Base-by-base conservation (phyloP, 192 early-diverging fungal genomes). In the Pilaira anomala region DNA sequence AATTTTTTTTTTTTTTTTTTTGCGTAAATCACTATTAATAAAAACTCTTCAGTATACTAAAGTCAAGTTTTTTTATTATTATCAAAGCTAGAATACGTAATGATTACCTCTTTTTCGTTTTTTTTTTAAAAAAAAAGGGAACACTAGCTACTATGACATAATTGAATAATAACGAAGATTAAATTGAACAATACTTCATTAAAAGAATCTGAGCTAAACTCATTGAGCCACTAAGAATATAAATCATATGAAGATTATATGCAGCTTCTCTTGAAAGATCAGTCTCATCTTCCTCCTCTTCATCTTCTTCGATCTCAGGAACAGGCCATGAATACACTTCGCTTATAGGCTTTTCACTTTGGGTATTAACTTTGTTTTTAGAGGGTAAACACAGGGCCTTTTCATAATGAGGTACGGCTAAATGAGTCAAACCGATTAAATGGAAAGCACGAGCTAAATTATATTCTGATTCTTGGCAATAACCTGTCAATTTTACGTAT, bases 361-460 rank as follows among this genome's bases (percentile, higher is more conserved):
- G 21, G 14, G 62, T 63, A 1, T 42, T 60, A 13, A 48, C 42
- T 28, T 54, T 62, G 18, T 36, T 28, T 6, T 22, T 16, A 21
- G 72, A 86, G 24, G 68, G 88, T 60, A 91, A 59, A 22, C 64
- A 60, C 24, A 98, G 75, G 7, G 88, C 91, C 11, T 81, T 77
- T 39, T 86, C 81, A 63, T 99, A 99, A 68, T 93, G 91, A n/a
- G 78, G 76, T n/a, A 88, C 73, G 0, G 97, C 97, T 18, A 94
- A 69, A 65, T 94, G 88, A 24, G 76, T 77, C 49, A 94, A 71
- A 1, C 91, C 93, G 42, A 99, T 29, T n/a, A 88, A 83, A 74
- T 99, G 97, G 68, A 91, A 97, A 1, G 88, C 86, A n/a, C 96
- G 78, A 0, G 81, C 97, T 45, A 91, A 63, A 67, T 99, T 99